phyloP scores from a whole-genome alignment of 73 alveolate species.

The Paramecium octaurelia region DNA sequence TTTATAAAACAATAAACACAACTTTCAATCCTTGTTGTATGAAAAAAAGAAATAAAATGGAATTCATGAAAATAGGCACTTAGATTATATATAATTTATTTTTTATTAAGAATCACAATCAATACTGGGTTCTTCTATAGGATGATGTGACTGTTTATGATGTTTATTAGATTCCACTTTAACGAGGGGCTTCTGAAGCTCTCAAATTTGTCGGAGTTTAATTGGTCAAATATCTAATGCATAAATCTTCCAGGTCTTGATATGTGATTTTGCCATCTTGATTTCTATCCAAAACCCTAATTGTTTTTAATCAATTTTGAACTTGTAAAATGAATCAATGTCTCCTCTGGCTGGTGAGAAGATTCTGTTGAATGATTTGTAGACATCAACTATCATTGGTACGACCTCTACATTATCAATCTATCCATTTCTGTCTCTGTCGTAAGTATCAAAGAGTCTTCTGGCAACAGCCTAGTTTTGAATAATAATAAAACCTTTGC shows the following conservation, averaged over 20 bases:
- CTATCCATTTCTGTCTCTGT: constrained; percentile 48
- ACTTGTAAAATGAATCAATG: constrained; percentile 49
- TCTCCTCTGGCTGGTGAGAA: constrained; percentile 46
- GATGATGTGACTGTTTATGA: constrained; percentile 24
- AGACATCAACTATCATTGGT: constrained; percentile 49
- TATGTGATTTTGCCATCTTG: constrained; percentile 27
- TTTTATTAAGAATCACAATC: not conserved
- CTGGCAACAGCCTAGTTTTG: constrained; percentile 45
- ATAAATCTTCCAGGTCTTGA: constrained; percentile 14
- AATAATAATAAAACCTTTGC: not conserved
- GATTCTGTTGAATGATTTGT: constrained; percentile 46
- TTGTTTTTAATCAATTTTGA: not conserved
- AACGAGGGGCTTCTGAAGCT: not conserved
- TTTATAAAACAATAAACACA: too few species aligned
- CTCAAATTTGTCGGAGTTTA: constrained; percentile 40
- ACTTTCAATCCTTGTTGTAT: too few species aligned
- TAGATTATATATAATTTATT: not conserved
- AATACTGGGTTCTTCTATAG: not conserved
- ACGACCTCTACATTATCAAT: constrained; percentile 50
- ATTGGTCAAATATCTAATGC: constrained; percentile 30
- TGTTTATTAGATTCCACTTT: constrained; percentile 9
- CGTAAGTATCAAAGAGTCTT: constrained; percentile 47
- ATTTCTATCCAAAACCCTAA: constrained; percentile 32
- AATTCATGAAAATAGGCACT: not conserved
- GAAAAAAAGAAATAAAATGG: not conserved